Conservation (phyloP, 129 eudicot genomes). For the Helianthus tuberosus region DNA sequence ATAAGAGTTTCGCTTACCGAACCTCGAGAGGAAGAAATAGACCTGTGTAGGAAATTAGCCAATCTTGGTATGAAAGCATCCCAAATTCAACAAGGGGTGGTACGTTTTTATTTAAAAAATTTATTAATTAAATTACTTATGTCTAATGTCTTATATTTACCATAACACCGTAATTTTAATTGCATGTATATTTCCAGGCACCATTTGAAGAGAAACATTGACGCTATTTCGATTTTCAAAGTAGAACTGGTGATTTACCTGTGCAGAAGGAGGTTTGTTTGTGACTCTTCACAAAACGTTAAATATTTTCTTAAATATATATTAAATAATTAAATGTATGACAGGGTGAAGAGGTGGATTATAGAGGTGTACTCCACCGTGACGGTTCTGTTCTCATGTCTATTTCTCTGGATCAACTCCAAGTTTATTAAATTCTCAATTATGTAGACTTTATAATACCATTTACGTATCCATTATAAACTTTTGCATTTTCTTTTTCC, state of each 20-base stretch:
- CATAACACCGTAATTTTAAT: constrained; percentile 1
- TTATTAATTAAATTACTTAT: not conserved
- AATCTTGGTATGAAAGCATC: constrained; percentile 88
- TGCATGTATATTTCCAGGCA: constrained; percentile 45
- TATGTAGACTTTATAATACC: too few relatives aligned
- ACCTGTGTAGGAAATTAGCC: constrained; percentile 92
- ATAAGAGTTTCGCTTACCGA: constrained; percentile 96
- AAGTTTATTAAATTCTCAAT: too few relatives aligned
- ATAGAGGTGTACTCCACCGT: too few relatives aligned
- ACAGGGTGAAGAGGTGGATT: too few relatives aligned
- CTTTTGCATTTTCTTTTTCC: too few relatives aligned
- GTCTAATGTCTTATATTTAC: constrained; percentile 1
- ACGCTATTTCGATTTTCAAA: constrained; percentile 92
- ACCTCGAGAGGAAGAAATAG: constrained; percentile 94
- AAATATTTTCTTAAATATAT: too few relatives aligned
- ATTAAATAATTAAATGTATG: too few relatives aligned
- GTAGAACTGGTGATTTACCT: constrained; percentile 92
- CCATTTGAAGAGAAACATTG: constrained; percentile 94
- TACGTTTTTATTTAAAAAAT: constrained; percentile 32
- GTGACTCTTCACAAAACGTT: too few relatives aligned
- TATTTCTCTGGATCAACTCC: too few relatives aligned
- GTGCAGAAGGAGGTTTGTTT: too few relatives aligned
- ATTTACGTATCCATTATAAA: too few relatives aligned
- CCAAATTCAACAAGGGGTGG: constrained; percentile 96
- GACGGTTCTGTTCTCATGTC: too few relatives aligned